Percentiles rank a stretch among this genome's conserved stretches.
Conservation (phyloP, 1,139 yeast species). For the Zygoascus meyerae region DNA sequence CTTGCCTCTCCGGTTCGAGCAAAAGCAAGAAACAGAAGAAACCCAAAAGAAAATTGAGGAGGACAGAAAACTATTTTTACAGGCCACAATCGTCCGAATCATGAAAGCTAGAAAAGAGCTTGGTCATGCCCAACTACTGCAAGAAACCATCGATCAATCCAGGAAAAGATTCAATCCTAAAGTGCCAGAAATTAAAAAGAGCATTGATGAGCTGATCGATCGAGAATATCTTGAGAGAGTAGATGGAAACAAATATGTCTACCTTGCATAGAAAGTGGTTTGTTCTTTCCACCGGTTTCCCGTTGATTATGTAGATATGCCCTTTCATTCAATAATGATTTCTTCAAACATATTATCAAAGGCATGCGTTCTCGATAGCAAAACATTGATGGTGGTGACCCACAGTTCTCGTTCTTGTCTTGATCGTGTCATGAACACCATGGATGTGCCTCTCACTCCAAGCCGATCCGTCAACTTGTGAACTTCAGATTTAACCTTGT, state of each 20-base stretch:
- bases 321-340: slow-evolving; percentile 14
- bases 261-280: slow-evolving; percentile 53
- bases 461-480: slow-evolving; percentile 38
- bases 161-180: slow-evolving; percentile 80
- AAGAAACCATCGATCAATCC: slow-evolving; percentile 85
- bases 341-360: slow-evolving; percentile 24
- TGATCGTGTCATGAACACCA: slow-evolving; percentile 76
- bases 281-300: neutral
- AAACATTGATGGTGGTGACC: slow-evolving; percentile 61
- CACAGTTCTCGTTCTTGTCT: slow-evolving; percentile 79
- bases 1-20: slow-evolving; percentile 73
- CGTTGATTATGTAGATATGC: too few relatives aligned
- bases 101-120: slow-evolving; percentile 89
- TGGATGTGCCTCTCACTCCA: slow-evolving; percentile 62
- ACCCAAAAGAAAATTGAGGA: slow-evolving; percentile 81
- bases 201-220: slow-evolving; percentile 80
- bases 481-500: slow-evolving; percentile 14
- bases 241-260: slow-evolving; percentile 71
- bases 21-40: slow-evolving; percentile 71
- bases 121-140: slow-evolving; percentile 73
- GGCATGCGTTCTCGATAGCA: slow-evolving; percentile 49
- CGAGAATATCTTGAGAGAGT: slow-evolving; percentile 77
- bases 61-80: slow-evolving; percentile 77
- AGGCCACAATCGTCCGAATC: slow-evolving; percentile 91
- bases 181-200: slow-evolving; percentile 78